Percentiles rank a stretch among this genome's conserved stretches.
phyloP scores from a whole-genome alignment of 2,329 filamentous ascomycete genomes.

The Helminthosporium solani region DNA sequence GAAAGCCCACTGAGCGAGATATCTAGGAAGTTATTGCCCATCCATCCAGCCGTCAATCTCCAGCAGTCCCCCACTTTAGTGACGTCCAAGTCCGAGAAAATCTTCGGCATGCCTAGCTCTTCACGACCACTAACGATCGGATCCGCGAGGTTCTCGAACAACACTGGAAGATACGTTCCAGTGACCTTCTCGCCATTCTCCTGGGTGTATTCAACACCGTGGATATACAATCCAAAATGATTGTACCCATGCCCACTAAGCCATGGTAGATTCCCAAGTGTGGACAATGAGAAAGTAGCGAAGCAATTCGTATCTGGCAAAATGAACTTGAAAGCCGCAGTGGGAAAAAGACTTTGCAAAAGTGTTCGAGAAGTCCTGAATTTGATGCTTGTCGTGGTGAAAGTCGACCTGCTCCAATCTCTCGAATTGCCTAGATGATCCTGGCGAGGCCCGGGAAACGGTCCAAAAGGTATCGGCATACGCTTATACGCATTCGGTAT shows the following conservation, averaged over 20 bases:
- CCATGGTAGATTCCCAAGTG: slow-evolving; percentile 57
- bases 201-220: slow-evolving; percentile 60
- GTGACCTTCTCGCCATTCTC: slow-evolving; percentile 49
- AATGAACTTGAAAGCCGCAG: slow-evolving; percentile 37
- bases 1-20: slow-evolving; percentile 29
- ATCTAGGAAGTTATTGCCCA: slow-evolving; percentile 36
- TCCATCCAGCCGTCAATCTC: slow-evolving; percentile 44
- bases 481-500: slow-evolving; percentile 39
- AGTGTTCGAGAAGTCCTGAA: slow-evolving; percentile 46
- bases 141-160: slow-evolving; percentile 61
- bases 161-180: slow-evolving; percentile 58
- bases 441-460: slow-evolving; percentile 45
- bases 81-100: slow-evolving; percentile 55
- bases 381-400: slow-evolving; percentile 43
- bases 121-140: slow-evolving; percentile 62
- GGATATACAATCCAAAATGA: slow-evolving; percentile 61
- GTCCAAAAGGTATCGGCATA: slow-evolving; percentile 47
- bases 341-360: slow-evolving; percentile 45
- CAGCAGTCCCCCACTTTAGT: slow-evolving; percentile 40
- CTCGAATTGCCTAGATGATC: slow-evolving; percentile 22
- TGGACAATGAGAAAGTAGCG: slow-evolving; percentile 43
- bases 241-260: slow-evolving; percentile 61
- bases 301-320: slow-evolving; percentile 41
- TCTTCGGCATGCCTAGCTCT: slow-evolving; percentile 63
- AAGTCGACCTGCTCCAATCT: slow-evolving; percentile 29